A percentile compares a stretch with the other conserved stretches of the same genome.
Evolutionary conservation across 495 filamentous ascomycete genomes (phyloP).

Genomic region (Tuber umbilicatum): DNA sequence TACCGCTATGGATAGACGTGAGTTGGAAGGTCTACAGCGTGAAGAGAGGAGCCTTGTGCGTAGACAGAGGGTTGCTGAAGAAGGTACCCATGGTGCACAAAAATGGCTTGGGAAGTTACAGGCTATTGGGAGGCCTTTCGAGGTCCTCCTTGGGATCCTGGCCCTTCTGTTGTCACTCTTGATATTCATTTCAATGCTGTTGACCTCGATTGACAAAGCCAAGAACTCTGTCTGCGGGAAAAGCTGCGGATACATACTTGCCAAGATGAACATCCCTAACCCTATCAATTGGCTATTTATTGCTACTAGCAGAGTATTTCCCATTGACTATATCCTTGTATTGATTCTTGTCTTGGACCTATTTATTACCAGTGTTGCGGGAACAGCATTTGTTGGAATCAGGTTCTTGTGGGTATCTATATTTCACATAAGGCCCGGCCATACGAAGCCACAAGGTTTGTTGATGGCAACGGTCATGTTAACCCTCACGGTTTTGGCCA

Average conservation of each 20-base stretch:
- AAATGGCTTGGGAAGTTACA: constrained; percentile 68
- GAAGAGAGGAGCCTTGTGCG: constrained; percentile 89
- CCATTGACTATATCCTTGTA: constrained; percentile 86
- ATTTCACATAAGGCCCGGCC: constrained; percentile 80
- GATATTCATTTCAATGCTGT: constrained; percentile 84
- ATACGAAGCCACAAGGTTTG: constrained; percentile 87
- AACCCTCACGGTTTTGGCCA: constrained; percentile 75
- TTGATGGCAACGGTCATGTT: constrained; percentile 85
- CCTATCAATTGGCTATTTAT: constrained; percentile 89
- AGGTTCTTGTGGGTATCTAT: constrained; percentile 90
- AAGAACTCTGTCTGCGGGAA: constrained; percentile 88
- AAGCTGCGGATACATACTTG: constrained; percentile 89
- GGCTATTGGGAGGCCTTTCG: constrained; percentile 71
- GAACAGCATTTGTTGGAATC: constrained; percentile 79
- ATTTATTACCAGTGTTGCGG: constrained; percentile 78
- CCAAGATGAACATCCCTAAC: constrained; percentile 84
- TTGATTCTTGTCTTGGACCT: constrained; percentile 73
- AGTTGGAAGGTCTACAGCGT: constrained; percentile 75
- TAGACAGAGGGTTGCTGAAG: constrained; percentile 76
- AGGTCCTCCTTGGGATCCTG: constrained; percentile 74
- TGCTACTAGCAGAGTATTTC: constrained; percentile 73
- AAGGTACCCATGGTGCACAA: constrained; percentile 62
- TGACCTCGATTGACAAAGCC: constrained; percentile 92
- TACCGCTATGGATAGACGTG: constrained; percentile 74
- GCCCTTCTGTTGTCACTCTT: constrained; percentile 63